Base-by-base conservation (phyloP, 1,139 yeast genomes). In the Meyerozyma athensensis region DNA sequence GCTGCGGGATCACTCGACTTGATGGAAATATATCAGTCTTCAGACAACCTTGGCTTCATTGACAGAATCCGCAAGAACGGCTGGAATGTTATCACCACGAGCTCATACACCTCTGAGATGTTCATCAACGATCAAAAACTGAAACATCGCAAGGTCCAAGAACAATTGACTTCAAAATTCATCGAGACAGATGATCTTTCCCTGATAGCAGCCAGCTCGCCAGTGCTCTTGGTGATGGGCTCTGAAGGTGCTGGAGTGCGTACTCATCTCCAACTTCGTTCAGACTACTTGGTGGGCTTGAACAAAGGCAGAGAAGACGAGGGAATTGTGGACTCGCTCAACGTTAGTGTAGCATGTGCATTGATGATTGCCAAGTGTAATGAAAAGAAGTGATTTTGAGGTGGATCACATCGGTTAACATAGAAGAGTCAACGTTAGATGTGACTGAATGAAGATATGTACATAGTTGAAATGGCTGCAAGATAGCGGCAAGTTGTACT, bases 331-430 rank as follows among this genome's bases (percentile, higher is more conserved):
- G 96, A 87, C 53, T 85, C 95, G 17, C 65, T 89, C 48, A 89
- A 89, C 54, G 97, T 86, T 26, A 85, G 95, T 53, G 96, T 89
- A 4, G 96, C 97, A 1, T 74, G 90, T 2, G 94, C 90, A 1
- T 54, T 87, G 24, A 54, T 86, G 37, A 59, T 86, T 20, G 65
- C 71, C 30, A 69, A 67, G 50, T 65, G 74, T 34, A 46, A 65
- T n/a, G 47, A 48, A 20, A 38, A 36, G n/a, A n/a, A n/a, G n/a
- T n/a, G n/a, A n/a, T n/a, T n/a, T n/a, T n/a, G n/a, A n/a, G n/a
- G n/a, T n/a, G n/a, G n/a, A n/a, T n/a, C n/a, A n/a, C n/a, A n/a
- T n/a, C n/a, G n/a, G n/a, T n/a, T n/a, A n/a, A n/a, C n/a, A n/a
- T n/a, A n/a, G n/a, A n/a, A n/a, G n/a, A n/a, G n/a, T n/a, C n/a